Percentiles rank a stretch among this genome's conserved stretches.
phyloP scores from a whole-genome alignment of 768 basidiomycete species.

The Suillus plorans region DNA sequence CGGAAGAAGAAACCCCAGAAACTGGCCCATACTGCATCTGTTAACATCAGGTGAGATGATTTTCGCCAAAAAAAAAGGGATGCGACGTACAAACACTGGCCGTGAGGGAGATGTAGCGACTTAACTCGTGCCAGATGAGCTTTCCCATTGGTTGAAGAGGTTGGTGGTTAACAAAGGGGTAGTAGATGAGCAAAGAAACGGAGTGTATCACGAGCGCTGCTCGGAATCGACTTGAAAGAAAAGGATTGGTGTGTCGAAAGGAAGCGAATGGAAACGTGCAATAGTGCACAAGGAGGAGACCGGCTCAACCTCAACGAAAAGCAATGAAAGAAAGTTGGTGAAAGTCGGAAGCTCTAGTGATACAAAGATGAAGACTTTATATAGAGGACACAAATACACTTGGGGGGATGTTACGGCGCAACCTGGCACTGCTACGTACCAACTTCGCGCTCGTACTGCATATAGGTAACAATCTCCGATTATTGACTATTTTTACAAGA shows the following conservation, averaged over 20 bases:
- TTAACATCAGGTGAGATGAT: constrained; percentile 12
- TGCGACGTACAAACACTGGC: constrained; percentile 68
- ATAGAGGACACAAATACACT: not conserved
- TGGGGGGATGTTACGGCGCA: not conserved
- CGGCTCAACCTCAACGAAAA: constrained; percentile 30
- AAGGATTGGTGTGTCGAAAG: constrained; percentile 21
- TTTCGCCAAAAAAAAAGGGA: constrained; percentile 8
- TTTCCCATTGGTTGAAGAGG: constrained; percentile 58
- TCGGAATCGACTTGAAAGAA: constrained; percentile 16
- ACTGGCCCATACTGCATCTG: constrained; percentile 79
- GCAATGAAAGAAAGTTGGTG: constrained; percentile 1
- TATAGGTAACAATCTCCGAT: constrained; percentile 11
- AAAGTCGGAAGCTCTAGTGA: constrained; percentile 9
- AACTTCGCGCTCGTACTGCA: not conserved
- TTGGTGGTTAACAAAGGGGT: not conserved
- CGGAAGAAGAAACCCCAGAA: constrained; percentile 83
- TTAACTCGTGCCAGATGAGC: constrained; percentile 79
- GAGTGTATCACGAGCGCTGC: constrained; percentile 17
- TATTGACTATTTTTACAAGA: constrained; percentile 4
- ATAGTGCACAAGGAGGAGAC: constrained; percentile 28
- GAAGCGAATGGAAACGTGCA: constrained; percentile 23
- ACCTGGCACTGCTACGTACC: not conserved
- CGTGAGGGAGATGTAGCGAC: constrained; percentile 65
- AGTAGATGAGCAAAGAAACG: constrained; percentile 3
- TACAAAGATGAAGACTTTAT: constrained; percentile 15